phyloP scores from a whole-genome alignment of 2,329 filamentous ascomycete species.

The Claviceps sorghi region DNA sequence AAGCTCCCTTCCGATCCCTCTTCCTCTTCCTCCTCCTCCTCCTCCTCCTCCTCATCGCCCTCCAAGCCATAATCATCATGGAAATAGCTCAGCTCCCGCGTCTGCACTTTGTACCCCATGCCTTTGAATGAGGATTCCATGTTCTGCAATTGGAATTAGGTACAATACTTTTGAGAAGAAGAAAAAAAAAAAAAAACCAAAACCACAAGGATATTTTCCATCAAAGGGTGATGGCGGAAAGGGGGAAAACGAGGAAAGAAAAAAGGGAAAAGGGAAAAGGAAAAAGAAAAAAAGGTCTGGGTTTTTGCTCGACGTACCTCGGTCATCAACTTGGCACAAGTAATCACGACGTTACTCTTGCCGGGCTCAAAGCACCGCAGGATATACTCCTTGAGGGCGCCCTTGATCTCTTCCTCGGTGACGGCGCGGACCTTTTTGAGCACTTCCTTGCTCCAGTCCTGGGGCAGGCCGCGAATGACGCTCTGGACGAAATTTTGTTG shows the following conservation, averaged over 20 bases:
- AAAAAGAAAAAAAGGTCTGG: not conserved
- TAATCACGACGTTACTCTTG: constrained; percentile 73
- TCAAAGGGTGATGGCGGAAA: no score
- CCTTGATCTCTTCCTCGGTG: constrained; percentile 59
- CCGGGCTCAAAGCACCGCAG: constrained; percentile 67
- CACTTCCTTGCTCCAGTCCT: constrained; percentile 64
- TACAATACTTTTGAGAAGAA: not conserved
- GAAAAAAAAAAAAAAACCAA: not conserved
- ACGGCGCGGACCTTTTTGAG: constrained; percentile 66
- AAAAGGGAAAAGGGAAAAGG: not conserved
- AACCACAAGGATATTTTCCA: not conserved
- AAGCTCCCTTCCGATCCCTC: constrained; percentile 4
- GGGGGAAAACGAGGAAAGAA: not conserved
- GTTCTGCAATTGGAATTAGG: constrained; percentile 38
- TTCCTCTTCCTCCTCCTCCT: constrained; percentile 27
- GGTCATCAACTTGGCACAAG: constrained; percentile 71
- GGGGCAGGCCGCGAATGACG: constrained; percentile 61
- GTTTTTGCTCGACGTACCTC: constrained; percentile 48
- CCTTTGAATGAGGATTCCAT: constrained; percentile 60
- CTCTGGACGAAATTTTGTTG: constrained; percentile 69
- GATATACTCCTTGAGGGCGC: constrained; percentile 59
- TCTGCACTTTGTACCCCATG: constrained; percentile 65
- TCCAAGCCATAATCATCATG: constrained; percentile 81
- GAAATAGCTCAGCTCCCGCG: constrained; percentile 62
- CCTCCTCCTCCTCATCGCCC: constrained; percentile 42